Evolutionary conservation across 352 stramenopile species (phyloP).

Genomic region (Pilasporangium apinafurcum): DNA sequence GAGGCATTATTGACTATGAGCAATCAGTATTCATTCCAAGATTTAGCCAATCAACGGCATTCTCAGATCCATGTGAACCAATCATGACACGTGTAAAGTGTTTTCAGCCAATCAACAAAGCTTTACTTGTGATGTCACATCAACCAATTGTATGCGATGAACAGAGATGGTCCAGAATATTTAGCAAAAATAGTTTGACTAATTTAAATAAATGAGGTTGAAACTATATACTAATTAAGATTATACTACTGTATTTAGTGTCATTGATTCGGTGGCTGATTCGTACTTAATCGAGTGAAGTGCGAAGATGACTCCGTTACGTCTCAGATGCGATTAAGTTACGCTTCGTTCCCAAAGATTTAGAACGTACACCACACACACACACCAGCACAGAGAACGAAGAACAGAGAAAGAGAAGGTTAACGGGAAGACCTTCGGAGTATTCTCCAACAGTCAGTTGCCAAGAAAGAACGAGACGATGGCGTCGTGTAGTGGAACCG

Average conservation of each 20-base stretch:
- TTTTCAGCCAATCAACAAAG: conserved; percentile 6
- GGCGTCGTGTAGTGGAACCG: conserved; percentile 22
- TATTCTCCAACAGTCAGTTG: not conserved
- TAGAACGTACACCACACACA: too few relatives aligned
- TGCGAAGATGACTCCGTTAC: conserved; percentile 15
- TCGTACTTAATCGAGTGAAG: conserved; percentile 8
- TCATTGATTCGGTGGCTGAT: not conserved
- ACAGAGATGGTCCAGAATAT: too few relatives aligned
- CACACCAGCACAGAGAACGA: too few relatives aligned
- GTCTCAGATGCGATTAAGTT: conserved; percentile 10
- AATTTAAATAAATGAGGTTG: not conserved
- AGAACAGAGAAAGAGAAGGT: not conserved
- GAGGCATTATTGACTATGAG: not conserved
- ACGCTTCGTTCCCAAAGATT: not conserved
- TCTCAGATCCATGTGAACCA: too few relatives aligned
- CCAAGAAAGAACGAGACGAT: conserved; percentile 8
- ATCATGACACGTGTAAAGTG: not conserved
- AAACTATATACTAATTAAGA: not conserved
- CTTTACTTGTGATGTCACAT: too few relatives aligned
- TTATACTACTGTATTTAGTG: not conserved
- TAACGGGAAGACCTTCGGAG: too few relatives aligned
- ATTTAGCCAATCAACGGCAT: not conserved
- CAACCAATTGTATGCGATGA: too few relatives aligned
- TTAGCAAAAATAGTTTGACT: not conserved
- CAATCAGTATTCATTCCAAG: not conserved